A percentile compares a stretch with the other conserved stretches of the same genome.
phyloP scores from a whole-genome alignment of 306 rosid genomes.

The Pyrus bretschneideri region DNA sequence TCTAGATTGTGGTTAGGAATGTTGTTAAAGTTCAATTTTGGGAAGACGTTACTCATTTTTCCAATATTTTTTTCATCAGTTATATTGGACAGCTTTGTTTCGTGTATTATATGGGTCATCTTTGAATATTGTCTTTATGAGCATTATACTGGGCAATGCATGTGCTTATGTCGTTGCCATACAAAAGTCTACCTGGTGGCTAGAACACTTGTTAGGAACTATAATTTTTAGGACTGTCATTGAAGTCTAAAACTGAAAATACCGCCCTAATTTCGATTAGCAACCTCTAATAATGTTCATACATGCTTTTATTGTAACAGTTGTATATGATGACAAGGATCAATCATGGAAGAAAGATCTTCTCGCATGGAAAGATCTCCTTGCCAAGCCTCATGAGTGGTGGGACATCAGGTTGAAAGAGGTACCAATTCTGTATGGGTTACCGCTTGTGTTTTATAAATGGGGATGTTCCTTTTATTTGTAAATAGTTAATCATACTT shows the following conservation, averaged over 20 bases:
- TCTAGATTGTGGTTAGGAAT: not conserved
- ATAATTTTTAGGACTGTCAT: not conserved
- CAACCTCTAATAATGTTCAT: not conserved
- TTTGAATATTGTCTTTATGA: not conserved
- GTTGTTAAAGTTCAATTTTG: not conserved
- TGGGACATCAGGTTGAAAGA: conserved; percentile 5
- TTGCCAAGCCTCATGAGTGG: conserved; percentile 9
- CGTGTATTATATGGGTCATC: not conserved
- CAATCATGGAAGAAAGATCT: conserved; percentile 1
- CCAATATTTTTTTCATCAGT: not conserved
- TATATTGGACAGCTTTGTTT: not conserved
- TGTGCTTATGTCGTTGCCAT: not conserved
- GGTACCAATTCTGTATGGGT: not conserved
- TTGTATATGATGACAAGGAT: not conserved
- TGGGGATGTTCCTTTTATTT: not conserved
- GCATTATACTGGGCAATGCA: not conserved
- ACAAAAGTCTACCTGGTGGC: not conserved
- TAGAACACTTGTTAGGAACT: not conserved
- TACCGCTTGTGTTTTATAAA: not conserved
- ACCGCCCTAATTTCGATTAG: not conserved
- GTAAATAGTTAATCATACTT: not conserved
- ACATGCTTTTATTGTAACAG: not conserved
- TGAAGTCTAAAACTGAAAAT: not conserved
- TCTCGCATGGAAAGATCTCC: not conserved
- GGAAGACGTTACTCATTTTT: not conserved